phyloP scores from a whole-genome alignment of 2,329 filamentous ascomycete genomes.

The Rasamsonia emersonii region DNA sequence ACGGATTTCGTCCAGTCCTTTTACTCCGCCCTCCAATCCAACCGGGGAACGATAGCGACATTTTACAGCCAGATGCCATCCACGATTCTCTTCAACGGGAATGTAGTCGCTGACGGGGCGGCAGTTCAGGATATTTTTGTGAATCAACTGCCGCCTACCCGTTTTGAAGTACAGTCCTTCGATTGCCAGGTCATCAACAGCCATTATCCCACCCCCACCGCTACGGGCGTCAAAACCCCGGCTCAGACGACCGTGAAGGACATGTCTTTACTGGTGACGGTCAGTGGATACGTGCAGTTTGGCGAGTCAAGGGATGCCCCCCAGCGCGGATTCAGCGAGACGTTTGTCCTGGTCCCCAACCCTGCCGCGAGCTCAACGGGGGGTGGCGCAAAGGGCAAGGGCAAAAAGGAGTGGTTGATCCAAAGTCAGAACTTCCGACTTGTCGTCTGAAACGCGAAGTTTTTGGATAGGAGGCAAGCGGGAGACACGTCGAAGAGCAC shows the following conservation, averaged over 20 bases:
- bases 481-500: constrained; percentile 4
- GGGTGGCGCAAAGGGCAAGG: constrained; percentile 44
- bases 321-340: constrained; percentile 67
- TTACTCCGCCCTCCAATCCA: constrained; percentile 63
- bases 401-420: constrained; percentile 55
- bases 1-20: constrained; percentile 64
- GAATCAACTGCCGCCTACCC: constrained; percentile 52
- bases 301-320: constrained; percentile 53
- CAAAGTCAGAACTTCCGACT: constrained; percentile 64
- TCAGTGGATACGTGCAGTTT: constrained; percentile 64
- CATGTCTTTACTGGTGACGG: constrained; percentile 63
- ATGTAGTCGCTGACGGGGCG: constrained; percentile 51
- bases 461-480: background rate
- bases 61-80: constrained; percentile 60
- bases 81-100: constrained; percentile 74
- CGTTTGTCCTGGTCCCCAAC: constrained; percentile 71
- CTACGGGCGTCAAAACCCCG: constrained; percentile 22
- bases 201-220: constrained; percentile 51
- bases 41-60: constrained; percentile 48
- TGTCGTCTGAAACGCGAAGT: constrained; percentile 32
- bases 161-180: constrained; percentile 66
- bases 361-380: constrained; percentile 46
- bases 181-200: constrained; percentile 73
- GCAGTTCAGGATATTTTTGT: constrained; percentile 63
- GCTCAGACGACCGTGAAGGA: constrained; percentile 44